A percentile compares a stretch with the other conserved stretches of the same genome.
Evolutionary conservation across 2,329 filamentous ascomycete genomes (phyloP).

Genomic region (Simplicillium aogashimaense): DNA sequence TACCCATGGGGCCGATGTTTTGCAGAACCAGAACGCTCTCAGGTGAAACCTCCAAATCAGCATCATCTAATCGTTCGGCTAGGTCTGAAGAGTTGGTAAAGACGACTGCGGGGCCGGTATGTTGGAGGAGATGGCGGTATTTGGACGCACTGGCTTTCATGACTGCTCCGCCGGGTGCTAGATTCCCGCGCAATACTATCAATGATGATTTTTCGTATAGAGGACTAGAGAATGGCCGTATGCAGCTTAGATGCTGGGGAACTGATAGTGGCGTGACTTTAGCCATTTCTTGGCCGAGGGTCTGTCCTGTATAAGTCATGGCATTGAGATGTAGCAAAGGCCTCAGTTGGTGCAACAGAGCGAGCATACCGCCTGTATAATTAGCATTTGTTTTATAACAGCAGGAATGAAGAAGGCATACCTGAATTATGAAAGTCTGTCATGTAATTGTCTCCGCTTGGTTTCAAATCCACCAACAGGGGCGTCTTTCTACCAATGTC

Average conservation of each 20-base stretch:
- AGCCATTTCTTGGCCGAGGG: conserved; percentile 69
- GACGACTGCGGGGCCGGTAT: conserved; percentile 40
- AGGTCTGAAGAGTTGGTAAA: conserved; percentile 74
- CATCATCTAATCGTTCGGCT: conserved; percentile 48
- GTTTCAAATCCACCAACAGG: conserved; percentile 77
- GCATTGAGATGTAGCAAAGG: conserved; percentile 70
- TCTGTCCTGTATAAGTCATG: conserved; percentile 74
- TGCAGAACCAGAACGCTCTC: conserved; percentile 67
- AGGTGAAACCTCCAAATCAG: conserved; percentile 49
- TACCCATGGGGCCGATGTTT: conserved; percentile 82
- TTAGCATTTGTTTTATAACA: too few species aligned
- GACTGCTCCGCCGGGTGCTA: conserved; percentile 74
- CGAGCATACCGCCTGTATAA: conserved; percentile 60
- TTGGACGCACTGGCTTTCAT: conserved; percentile 85
- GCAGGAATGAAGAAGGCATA: background rate
- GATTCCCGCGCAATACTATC: conserved; percentile 73
- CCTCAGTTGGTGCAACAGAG: conserved; percentile 68
- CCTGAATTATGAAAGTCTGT: conserved; percentile 75
- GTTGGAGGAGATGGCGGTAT: conserved; percentile 47
- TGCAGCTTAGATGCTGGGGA: conserved; percentile 29
- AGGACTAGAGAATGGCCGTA: conserved; percentile 53
- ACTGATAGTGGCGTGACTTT: conserved; percentile 51
- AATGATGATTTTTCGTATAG: conserved; percentile 72
- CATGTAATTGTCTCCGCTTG: conserved; percentile 79
- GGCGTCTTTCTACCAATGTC: conserved; percentile 68